A percentile compares a stretch with the other conserved stretches of the same genome.
phyloP scores from a whole-genome alignment of 164 flowering plant genomes.

The Vitis vinifera region DNA sequence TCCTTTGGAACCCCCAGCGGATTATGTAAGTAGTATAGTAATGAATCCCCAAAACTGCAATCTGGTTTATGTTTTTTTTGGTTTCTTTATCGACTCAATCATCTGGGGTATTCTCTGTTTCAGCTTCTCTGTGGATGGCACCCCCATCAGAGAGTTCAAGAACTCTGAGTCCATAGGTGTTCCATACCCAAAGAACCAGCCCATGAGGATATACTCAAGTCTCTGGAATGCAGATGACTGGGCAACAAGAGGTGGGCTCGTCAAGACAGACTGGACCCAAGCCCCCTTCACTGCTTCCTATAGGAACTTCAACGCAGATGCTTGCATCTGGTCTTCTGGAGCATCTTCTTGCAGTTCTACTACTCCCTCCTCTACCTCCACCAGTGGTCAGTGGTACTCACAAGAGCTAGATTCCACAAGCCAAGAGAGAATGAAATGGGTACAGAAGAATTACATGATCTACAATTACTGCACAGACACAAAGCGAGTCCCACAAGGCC shows the following conservation, averaged over 20 bases:
- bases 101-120: not conserved
- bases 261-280: constrained; percentile 36
- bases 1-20: constrained; percentile 29
- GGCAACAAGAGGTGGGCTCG: constrained; percentile 40
- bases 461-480: constrained; percentile 39
- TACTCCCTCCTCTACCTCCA: not conserved
- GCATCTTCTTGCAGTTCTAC: constrained; percentile 18
- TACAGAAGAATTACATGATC: constrained; percentile 38
- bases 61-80: not conserved
- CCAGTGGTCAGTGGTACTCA: constrained; percentile 14
- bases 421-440: constrained; percentile 25
- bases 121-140: constrained; percentile 38
- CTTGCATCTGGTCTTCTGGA: constrained; percentile 27
- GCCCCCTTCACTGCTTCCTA: constrained; percentile 43
- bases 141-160: constrained; percentile 44
- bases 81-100: not conserved
- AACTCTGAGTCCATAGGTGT: constrained; percentile 27
- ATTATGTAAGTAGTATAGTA: constrained; percentile 21
- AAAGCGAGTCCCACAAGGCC: constrained; percentile 35
- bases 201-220: constrained; percentile 40
- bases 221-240: constrained; percentile 49
- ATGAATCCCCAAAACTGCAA: not conserved
- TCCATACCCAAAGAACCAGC: constrained; percentile 28
- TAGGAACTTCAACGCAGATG: constrained; percentile 25
- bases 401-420: constrained; percentile 22